Percentiles rank a stretch among this genome's conserved stretches.
Evolutionary conservation across 768 basidiomycete species (phyloP).

Genomic region (Mycena maculata): DNA sequence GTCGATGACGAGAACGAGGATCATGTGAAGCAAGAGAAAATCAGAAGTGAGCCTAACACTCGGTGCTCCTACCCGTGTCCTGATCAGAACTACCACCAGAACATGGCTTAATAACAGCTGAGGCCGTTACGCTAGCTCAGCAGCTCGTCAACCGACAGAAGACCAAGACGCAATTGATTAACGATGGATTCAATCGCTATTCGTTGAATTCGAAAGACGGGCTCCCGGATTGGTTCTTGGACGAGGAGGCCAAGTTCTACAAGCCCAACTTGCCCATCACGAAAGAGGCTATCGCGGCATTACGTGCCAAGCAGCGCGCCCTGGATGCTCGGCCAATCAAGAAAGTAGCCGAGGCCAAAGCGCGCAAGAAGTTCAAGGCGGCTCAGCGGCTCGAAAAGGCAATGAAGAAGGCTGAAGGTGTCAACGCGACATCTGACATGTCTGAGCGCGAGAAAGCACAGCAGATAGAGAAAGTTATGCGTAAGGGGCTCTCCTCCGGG

Average conservation of each 20-base stretch:
- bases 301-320: constrained; percentile 91
- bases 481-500: constrained; percentile 76
- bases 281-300: constrained; percentile 89
- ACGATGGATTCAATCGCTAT: constrained; percentile 96
- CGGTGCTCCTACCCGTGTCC: neutral
- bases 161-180: constrained; percentile 89
- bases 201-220: constrained; percentile 92
- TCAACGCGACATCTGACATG: constrained; percentile 88
- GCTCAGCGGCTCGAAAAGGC: constrained; percentile 88
- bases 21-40: constrained; percentile 69
- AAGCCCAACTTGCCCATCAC: constrained; percentile 96
- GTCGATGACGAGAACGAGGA: constrained; percentile 83
- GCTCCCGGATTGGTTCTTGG: constrained; percentile 95
- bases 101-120: constrained; percentile 85
- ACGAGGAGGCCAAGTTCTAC: constrained; percentile 94
- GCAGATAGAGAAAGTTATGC: constrained; percentile 93
- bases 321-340: constrained; percentile 98
- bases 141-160: constrained; percentile 90
- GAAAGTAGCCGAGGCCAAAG: constrained; percentile 98
- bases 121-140: constrained; percentile 92
- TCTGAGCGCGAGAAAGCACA: constrained; percentile 96
- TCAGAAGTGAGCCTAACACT: constrained; percentile 66
- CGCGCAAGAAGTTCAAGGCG: constrained; percentile 94
- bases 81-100: constrained; percentile 55
- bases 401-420: constrained; percentile 95